Evolutionary conservation across 163 green algal species (phyloP).

Genomic region (Scenedesmus sp.): DNA sequence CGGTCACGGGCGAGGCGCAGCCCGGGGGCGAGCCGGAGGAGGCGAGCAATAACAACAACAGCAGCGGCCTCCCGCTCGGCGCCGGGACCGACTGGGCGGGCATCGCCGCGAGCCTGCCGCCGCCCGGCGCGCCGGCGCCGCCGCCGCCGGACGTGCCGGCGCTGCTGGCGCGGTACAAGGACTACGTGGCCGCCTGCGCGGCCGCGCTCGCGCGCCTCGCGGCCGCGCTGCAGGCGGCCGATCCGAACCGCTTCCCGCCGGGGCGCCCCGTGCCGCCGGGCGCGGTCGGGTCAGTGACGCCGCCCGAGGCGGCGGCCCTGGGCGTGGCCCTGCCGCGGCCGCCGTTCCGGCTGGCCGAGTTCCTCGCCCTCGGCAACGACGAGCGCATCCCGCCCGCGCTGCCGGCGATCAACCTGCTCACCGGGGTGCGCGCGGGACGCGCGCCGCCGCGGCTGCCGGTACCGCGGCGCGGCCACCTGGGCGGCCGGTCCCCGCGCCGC

Average conservation of each 20-base stretch:
- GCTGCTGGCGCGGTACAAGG: conserved; percentile 21
- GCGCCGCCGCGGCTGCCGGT: too few species aligned
- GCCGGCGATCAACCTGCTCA: conserved; percentile 35
- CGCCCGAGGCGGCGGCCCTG: neutral
- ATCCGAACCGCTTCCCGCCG: neutral
- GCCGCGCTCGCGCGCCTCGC: neutral
- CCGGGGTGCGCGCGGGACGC: neutral
- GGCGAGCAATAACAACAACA: neutral
- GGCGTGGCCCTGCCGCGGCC: neutral
- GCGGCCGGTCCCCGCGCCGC: too few species aligned
- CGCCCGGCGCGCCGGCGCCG: neutral
- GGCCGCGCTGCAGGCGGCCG: conserved; percentile 6
- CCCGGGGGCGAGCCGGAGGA: too few species aligned
- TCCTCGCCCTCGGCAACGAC: conserved; percentile 17
- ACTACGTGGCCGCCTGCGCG: conserved; percentile 3
- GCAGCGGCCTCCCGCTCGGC: too few species aligned
- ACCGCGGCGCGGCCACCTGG: too few species aligned
- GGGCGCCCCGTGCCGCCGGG: neutral
- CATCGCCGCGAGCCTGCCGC: neutral
- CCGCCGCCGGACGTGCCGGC: neutral
- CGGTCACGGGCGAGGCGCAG: neutral
- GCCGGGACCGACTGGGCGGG: conserved; percentile 21
- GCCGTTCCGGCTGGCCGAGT: conserved; percentile 9
- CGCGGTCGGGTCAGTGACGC: neutral
- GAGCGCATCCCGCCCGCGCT: conserved; percentile 18